phyloP scores from a whole-genome alignment of 1,284 basidiomycete genomes.

The Pyrrhoderma lamaoense region DNA sequence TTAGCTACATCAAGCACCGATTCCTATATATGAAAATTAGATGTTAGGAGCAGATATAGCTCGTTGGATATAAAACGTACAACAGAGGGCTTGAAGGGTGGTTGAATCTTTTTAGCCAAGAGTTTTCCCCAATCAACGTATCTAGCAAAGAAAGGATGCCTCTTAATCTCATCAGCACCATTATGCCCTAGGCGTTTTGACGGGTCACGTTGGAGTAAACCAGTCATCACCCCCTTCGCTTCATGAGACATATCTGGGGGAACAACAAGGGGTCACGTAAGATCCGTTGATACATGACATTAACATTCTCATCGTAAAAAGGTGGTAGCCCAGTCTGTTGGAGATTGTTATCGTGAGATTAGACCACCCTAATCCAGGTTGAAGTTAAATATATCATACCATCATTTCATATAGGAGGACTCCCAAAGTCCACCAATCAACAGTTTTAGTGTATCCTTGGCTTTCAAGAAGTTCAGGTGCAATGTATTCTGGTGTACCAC shows the following conservation, averaged over 20 bases:
- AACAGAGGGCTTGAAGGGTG: conserved; percentile 97
- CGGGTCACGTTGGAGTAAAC: conserved; percentile 87
- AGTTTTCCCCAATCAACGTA: conserved; percentile 92
- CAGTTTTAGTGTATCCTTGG: conserved; percentile 97
- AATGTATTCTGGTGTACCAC: conserved; percentile 98
- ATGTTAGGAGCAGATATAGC: neutral
- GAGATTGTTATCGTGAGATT: neutral
- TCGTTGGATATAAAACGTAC: conserved; percentile 37
- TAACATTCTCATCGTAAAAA: conserved; percentile 98
- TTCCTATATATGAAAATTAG: conserved; percentile 38
- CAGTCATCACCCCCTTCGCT: conserved; percentile 83
- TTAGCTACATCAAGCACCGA: conserved; percentile 80
- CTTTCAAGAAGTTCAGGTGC: conserved; percentile 93
- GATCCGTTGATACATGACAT: conserved; percentile 98
- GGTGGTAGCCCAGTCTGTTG: conserved; percentile 89
- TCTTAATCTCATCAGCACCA: conserved; percentile 95
- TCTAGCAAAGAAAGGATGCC: conserved; percentile 91
- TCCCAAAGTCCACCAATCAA: conserved; percentile 99
- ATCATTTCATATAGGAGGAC: conserved; percentile 99
- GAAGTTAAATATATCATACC: conserved; percentile 34
- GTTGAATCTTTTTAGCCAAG: conserved; percentile 92
- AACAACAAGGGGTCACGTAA: conserved; percentile 91
- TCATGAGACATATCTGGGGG: conserved; percentile 88
- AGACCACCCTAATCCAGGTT: neutral
- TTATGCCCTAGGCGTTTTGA: conserved; percentile 79